These are phyloP conservation scores for Mycothermus thermophilus DNA, from an alignment of 495 filamentous ascomycete species.

Conservation along the genomic window DNA sequence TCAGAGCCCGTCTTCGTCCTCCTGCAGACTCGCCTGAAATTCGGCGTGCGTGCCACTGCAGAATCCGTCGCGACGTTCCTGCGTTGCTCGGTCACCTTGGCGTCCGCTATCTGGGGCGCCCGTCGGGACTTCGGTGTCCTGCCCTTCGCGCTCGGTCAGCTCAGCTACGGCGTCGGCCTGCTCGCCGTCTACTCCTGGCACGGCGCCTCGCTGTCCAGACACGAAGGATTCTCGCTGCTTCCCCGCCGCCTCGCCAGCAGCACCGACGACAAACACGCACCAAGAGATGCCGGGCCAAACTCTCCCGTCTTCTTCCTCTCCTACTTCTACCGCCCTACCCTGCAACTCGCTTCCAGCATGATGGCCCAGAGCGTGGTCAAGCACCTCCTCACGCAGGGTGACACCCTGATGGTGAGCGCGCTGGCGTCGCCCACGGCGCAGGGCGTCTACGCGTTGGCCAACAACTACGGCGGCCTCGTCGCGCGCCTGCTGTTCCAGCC, in stretches of 20 bases:
- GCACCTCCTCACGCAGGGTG: conserved; percentile 85
- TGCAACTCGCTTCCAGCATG: conserved; percentile 57
- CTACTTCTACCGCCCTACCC: conserved; percentile 52
- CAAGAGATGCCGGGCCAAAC: too few species aligned
- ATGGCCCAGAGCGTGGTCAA: conserved; percentile 83
- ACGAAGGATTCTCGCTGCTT: conserved; percentile 45
- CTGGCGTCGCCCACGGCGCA: conserved; percentile 66
- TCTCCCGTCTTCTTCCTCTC: conserved; percentile 38
- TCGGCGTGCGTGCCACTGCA: conserved; percentile 62
- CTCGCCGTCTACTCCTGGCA: conserved; percentile 49
- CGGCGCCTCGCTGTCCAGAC: conserved; percentile 27
- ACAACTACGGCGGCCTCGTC: conserved; percentile 85
- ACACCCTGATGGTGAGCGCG: conserved; percentile 69
- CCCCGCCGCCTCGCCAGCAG: conserved; percentile 10
- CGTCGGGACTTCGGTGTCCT: conserved; percentile 45
- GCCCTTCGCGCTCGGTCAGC: conserved; percentile 80
- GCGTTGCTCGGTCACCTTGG: conserved; percentile 60
- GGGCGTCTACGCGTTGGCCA: conserved; percentile 85
- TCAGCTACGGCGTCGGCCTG: conserved; percentile 57
- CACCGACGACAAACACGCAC: not conserved
- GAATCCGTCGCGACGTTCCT: conserved; percentile 67
- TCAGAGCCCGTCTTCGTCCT: conserved; percentile 78
- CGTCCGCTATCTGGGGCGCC: conserved; percentile 44
- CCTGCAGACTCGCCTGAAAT: conserved; percentile 64
- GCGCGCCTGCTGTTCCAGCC: conserved; percentile 90